A percentile compares a stretch with the other conserved stretches of the same genome.
phyloP scores from a whole-genome alignment of 805 yeast genomes.

The Candida sakaeoensis region DNA sequence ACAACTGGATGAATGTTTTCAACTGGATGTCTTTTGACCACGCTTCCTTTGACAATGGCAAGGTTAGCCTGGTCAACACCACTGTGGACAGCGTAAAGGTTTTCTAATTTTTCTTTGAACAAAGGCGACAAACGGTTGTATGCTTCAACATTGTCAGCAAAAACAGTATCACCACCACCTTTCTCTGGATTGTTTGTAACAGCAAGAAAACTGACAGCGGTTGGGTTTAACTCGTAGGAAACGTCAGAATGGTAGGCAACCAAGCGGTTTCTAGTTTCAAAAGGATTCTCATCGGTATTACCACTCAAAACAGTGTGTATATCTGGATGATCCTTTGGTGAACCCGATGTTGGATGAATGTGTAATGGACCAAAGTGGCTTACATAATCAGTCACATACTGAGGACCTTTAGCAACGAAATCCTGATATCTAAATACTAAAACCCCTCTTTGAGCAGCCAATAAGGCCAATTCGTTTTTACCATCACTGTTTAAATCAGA shows the following conservation, averaged over 20 bases:
- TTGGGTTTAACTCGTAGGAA: conserved; percentile 39
- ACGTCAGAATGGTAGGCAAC: conserved; percentile 37
- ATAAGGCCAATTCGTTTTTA: conserved; percentile 64
- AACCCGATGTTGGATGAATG: conserved; percentile 44
- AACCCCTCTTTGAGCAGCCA: conserved; percentile 65
- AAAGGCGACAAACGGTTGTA: conserved; percentile 37
- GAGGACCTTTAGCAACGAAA: conserved; percentile 39
- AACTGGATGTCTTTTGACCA: conserved; percentile 33
- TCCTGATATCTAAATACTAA: conserved; percentile 66
- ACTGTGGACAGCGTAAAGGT: conserved; percentile 34
- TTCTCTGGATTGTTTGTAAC: conserved; percentile 36
- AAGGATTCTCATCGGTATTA: conserved; percentile 12
- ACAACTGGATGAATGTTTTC: conserved; percentile 36
- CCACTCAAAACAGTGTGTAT: conserved; percentile 26
- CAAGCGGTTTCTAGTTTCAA: conserved; percentile 21
- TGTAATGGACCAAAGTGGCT: conserved; percentile 37
- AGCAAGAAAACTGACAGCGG: conserved; percentile 35
- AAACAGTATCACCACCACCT: conserved; percentile 41
- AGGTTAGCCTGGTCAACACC: conserved; percentile 33
- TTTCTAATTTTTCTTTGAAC: conserved; percentile 30
- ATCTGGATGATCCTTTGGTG: conserved; percentile 30
- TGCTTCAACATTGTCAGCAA: conserved; percentile 38
- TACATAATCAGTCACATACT: conserved; percentile 29
- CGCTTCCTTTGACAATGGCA: conserved; percentile 23
- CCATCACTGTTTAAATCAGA: conserved; percentile 49